Percentiles rank a stretch among this genome's conserved stretches.
Evolutionary conservation across 768 basidiomycete species (phyloP).

Genomic region (Tylopilus sp.): DNA sequence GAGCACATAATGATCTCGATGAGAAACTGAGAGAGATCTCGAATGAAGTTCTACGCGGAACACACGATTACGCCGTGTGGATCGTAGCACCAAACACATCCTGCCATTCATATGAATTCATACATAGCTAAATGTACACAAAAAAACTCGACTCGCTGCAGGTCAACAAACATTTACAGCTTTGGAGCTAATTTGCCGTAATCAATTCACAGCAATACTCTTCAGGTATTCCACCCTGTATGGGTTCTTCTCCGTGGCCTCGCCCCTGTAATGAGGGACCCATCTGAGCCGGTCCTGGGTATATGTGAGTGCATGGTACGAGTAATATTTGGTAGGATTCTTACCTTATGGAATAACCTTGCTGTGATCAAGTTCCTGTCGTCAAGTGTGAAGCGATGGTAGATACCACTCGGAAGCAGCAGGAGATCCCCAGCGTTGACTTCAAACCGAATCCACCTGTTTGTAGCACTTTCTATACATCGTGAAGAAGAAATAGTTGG

Average conservation of each 20-base stretch:
- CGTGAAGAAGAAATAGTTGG: no score
- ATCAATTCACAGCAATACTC: conserved; percentile 39
- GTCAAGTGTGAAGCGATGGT: conserved; percentile 93
- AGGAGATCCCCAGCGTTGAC: conserved; percentile 79
- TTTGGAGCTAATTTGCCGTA: not conserved
- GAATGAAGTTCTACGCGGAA: no score
- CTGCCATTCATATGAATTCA: no score
- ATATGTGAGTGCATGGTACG: not conserved
- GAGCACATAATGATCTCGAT: no score
- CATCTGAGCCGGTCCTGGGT: conserved; percentile 95
- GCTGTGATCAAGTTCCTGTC: conserved; percentile 68
- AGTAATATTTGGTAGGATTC: conserved; percentile 3
- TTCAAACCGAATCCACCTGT: conserved; percentile 80
- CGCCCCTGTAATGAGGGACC: conserved; percentile 68
- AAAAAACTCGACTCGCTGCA: not conserved
- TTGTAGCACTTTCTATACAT: conserved; percentile 53
- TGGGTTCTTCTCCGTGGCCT: conserved; percentile 60
- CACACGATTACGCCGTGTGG: no score
- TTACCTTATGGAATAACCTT: conserved; percentile 80
- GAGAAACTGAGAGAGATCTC: no score
- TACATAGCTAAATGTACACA: no score
- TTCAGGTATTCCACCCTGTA: conserved; percentile 61
- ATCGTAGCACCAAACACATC: no score
- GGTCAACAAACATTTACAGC: not conserved
- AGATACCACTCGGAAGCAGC: conserved; percentile 86